A percentile compares a stretch with the other conserved stretches of the same genome.
Evolutionary conservation across 495 filamentous ascomycete species (phyloP).

Genomic region (Tetracladium setigerum): DNA sequence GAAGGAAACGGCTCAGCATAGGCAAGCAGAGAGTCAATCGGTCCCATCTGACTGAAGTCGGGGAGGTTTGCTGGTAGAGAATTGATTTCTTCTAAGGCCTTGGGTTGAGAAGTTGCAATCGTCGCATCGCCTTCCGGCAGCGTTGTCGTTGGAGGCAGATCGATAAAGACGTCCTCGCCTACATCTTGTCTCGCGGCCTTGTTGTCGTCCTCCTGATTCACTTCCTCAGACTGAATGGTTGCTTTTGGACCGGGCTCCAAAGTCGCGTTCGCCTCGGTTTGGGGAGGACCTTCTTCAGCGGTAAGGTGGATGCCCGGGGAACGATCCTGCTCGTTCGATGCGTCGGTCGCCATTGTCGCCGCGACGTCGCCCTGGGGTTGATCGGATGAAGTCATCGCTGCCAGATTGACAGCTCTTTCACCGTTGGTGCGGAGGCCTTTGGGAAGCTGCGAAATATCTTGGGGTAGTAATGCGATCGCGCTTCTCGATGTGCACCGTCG

Average conservation of each 20-base stretch:
- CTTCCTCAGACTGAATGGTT: background rate
- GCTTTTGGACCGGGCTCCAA: background rate
- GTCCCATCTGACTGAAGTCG: no score
- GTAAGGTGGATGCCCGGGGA: conserved; percentile 2
- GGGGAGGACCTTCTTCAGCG: background rate
- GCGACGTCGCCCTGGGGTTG: background rate
- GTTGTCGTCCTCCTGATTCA: background rate
- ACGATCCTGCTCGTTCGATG: conserved; percentile 3
- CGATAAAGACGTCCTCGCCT: no score
- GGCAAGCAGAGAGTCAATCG: no score
- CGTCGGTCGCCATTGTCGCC: conserved; percentile 7
- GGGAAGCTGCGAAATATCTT: background rate
- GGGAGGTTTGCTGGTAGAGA: no score
- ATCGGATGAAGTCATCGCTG: conserved; percentile 25
- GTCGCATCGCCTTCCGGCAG: no score
- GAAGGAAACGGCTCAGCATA: no score
- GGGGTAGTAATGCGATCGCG: no score
- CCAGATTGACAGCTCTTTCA: conserved; percentile 26
- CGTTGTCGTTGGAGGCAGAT: no score
- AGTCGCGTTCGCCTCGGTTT: background rate
- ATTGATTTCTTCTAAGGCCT: no score
- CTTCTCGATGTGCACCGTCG: no score
- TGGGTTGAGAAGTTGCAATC: no score
- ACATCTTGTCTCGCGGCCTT: background rate
- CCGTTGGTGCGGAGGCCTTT: conserved; percentile 7